Conservation (phyloP, 306 rosid species). For the Inga laurina region DNA sequence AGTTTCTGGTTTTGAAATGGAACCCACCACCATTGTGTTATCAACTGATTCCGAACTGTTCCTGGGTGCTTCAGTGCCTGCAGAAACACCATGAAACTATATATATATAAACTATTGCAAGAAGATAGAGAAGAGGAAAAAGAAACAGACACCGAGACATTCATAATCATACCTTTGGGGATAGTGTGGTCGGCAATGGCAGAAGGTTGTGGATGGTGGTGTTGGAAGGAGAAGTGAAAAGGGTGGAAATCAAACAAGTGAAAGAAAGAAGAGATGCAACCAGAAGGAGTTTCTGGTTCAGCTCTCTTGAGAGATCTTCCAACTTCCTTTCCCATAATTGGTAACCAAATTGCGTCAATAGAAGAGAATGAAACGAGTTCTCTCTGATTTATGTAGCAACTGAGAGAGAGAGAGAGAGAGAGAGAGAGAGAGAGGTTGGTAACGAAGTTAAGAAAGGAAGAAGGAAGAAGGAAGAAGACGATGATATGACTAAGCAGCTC, state of each 20-base stretch:
- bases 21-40: conserved; percentile 25
- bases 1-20: conserved; percentile 49
- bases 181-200: conserved; percentile 25
- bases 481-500: conserved; percentile 38
- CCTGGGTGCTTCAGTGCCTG: conserved; percentile 86
- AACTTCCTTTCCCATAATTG: conserved; percentile 63
- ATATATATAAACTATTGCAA: background rate
- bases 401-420: conserved; percentile 17
- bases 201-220: conserved; percentile 38
- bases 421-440: conserved; percentile 40
- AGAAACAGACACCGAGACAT: background rate
- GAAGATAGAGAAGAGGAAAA: background rate
- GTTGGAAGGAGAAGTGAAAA: conserved; percentile 43
- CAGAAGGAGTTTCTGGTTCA: conserved; percentile 47
- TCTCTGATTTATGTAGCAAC: conserved; percentile 22
- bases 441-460: conserved; percentile 36
- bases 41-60: conserved; percentile 75
- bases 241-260: conserved; percentile 85
- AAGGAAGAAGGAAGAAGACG: conserved; percentile 36
- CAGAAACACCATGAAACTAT: background rate
- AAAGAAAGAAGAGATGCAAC: conserved; percentile 87
- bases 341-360: conserved; percentile 1
- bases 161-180: conserved; percentile 51
- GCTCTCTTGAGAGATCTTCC: conserved; percentile 54
- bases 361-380: conserved; percentile 31